A percentile compares a stretch with the other conserved stretches of the same genome.
Conservation (phyloP, 768 basidiomycete species). For the Ramaria sp. region DNA sequence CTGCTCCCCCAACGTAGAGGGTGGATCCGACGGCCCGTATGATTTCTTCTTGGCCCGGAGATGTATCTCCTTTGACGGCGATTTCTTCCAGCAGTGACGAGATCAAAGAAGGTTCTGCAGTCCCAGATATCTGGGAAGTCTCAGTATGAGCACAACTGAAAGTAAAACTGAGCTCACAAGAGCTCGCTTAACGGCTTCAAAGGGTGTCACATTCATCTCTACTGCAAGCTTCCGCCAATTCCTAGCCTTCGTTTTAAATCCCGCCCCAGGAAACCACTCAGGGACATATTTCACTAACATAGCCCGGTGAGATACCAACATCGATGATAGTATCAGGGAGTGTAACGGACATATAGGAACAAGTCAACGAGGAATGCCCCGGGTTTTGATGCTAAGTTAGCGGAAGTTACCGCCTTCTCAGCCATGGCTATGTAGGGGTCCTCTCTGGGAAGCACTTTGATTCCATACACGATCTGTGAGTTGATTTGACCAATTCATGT, state of each 20-base stretch:
- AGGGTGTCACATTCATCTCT: slow-evolving; percentile 33
- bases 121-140: neutral
- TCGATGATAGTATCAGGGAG: neutral
- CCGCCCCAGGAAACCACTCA: slow-evolving; percentile 13
- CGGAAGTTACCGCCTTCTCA: slow-evolving; percentile 11
- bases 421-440: slow-evolving; percentile 26
- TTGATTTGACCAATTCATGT: neutral
- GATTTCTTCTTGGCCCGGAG: too few species aligned
- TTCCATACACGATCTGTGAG: neutral
- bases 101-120: slow-evolving; percentile 19
- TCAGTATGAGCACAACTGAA: neutral
- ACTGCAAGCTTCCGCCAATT: slow-evolving; percentile 20
- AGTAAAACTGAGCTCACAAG: slow-evolving; percentile 24
- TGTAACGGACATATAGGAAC: slow-evolving; percentile 10
- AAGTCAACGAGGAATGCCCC: slow-evolving; percentile 13
- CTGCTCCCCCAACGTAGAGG: slow-evolving; percentile 26
- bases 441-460: slow-evolving; percentile 11
- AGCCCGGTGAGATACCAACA: slow-evolving; percentile 25
- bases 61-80: too few species aligned
- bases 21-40: too few species aligned
- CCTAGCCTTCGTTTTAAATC: slow-evolving; percentile 6
- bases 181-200: slow-evolving; percentile 31
- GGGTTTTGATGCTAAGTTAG: neutral
- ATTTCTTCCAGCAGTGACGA: too few species aligned
- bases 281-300: slow-evolving; percentile 12